A percentile compares a stretch with the other conserved stretches of the same genome.
Conservation (phyloP, 2,329 filamentous ascomycete genomes). For the Cladophialophora chaetospira region DNA sequence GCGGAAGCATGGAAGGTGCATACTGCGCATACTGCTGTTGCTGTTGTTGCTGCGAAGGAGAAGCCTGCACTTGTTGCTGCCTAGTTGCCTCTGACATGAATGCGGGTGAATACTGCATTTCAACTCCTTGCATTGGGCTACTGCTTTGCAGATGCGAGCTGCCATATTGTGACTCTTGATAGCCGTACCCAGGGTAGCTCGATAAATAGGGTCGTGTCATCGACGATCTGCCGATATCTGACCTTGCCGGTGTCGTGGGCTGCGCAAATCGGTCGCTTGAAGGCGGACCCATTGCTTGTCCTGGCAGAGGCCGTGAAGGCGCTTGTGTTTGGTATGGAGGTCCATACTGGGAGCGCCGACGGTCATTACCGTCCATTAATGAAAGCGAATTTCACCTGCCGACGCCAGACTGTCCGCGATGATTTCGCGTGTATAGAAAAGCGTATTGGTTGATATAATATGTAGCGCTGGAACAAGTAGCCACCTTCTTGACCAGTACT, state of each 20-base stretch:
- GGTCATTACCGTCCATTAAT: slow-evolving; percentile 76
- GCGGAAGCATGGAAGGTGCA: slow-evolving; percentile 67
- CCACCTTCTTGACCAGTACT: slow-evolving; percentile 16
- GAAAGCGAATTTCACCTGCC: slow-evolving; percentile 21
- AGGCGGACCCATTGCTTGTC: slow-evolving; percentile 44
- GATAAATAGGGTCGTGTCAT: slow-evolving; percentile 41
- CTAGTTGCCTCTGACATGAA: slow-evolving; percentile 56
- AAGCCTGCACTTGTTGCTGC: slow-evolving; percentile 35
- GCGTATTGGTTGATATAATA: slow-evolving; percentile 10
- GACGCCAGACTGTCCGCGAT: slow-evolving; percentile 28
- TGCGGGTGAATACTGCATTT: slow-evolving; percentile 68
- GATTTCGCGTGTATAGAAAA: background rate
- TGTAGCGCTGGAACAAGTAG: background rate
- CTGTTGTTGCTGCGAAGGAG: slow-evolving; percentile 54
- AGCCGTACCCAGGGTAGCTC: slow-evolving; percentile 54
- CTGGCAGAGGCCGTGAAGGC: slow-evolving; percentile 29
- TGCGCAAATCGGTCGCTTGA: slow-evolving; percentile 52
- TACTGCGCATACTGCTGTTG: slow-evolving; percentile 59
- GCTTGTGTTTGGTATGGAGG: slow-evolving; percentile 61
- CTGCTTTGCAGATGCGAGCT: slow-evolving; percentile 54
- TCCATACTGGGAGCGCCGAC: slow-evolving; percentile 74
- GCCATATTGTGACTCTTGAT: slow-evolving; percentile 57
- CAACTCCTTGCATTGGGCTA: slow-evolving; percentile 50
- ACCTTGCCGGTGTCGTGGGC: slow-evolving; percentile 40
- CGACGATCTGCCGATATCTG: slow-evolving; percentile 40